Evolutionary conservation across 1,139 yeast species (phyloP), one percentile per base, ranked within the genome.

Genomic region (Cylindricascospora bacillispora): DNA sequence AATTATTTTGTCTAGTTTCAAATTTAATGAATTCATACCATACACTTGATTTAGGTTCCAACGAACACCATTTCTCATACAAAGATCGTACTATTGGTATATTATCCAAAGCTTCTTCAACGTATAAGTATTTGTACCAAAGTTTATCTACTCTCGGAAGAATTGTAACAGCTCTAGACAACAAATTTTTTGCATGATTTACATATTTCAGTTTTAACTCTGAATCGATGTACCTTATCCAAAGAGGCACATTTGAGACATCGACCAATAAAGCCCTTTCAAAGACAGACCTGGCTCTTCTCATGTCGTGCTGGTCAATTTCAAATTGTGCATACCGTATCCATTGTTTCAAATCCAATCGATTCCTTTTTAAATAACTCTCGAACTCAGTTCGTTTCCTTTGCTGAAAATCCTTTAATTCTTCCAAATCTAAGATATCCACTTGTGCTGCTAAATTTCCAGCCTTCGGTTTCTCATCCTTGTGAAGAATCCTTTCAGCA

Each of bases 311-410:
- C 45, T 82, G 86, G 4, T 78, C 80, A 10, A 74, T 54, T 52
- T 89, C 98, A 73, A 89, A 83, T 37, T 68, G 71, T 1, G 95
- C 97, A 52, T 89, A 89, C 31, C 95, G 63, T 52, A 83, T 65
- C 97, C 97, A 89, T 49, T 86, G 94, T 3, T 85, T 79, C 44
- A 69, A 66, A 45, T 85, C 85, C 23, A 78, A 66, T 36, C 93
- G 60, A 49, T 89, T 86, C 43, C 89, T 67, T 41, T 92, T 73
- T 30, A 89, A 56, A 14, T 86, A 93, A 44, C 77, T 79, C 54
- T 89, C 98, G 49, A 65, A 86, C 43, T 83, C 95, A 28, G 70
- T 67, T 35, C 98, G 59, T 45, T 78, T 83, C 19, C 83, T 61
- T 22, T 79, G 65, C 52, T 83, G 95, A 38, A 60, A 68, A 37